A percentile compares a stretch with the other conserved stretches of the same genome.
Evolutionary conservation across 2,329 filamentous ascomycete species (phyloP).

Genomic region (Aaosphaeria pasadenensis): DNA sequence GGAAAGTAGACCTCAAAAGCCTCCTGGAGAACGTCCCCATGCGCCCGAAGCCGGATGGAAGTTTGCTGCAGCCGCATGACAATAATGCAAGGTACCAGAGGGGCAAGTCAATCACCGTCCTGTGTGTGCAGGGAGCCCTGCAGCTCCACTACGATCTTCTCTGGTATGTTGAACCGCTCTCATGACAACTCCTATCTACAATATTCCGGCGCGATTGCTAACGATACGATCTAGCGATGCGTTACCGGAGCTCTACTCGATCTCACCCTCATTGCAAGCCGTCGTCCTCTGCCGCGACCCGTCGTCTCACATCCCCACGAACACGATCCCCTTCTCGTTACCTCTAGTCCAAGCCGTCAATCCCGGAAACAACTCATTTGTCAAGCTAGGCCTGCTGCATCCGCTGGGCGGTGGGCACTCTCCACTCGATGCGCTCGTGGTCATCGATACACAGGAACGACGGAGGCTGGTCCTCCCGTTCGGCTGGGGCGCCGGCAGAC

Average conservation of each 20-base stretch:
- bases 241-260: constrained; percentile 25
- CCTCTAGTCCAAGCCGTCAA: constrained; percentile 31
- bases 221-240: constrained; percentile 14
- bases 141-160: constrained; percentile 34
- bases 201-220: not conserved
- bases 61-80: constrained; percentile 19
- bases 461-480: constrained; percentile 43
- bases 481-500: constrained; percentile 43
- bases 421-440: constrained; percentile 44
- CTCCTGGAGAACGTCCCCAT: constrained; percentile 25
- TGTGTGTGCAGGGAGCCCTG: constrained; percentile 34
- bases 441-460: constrained; percentile 36
- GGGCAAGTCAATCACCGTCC: constrained; percentile 18
- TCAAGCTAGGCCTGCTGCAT: constrained; percentile 42
- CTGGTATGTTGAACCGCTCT: constrained; percentile 17
- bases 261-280: constrained; percentile 32
- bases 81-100: constrained; percentile 20
- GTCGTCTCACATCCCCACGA: constrained; percentile 22
- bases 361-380: constrained; percentile 34
- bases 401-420: constrained; percentile 44
- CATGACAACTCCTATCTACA: not conserved
- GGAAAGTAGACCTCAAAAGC: constrained; percentile 29
- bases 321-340: constrained; percentile 21
- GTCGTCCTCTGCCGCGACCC: constrained; percentile 34
- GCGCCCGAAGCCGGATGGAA: constrained; percentile 12